Evolutionary conservation across 306 rosid genomes (phyloP), one percentile per base, ranked within the genome.

Genomic region (Quercus bicolor): DNA sequence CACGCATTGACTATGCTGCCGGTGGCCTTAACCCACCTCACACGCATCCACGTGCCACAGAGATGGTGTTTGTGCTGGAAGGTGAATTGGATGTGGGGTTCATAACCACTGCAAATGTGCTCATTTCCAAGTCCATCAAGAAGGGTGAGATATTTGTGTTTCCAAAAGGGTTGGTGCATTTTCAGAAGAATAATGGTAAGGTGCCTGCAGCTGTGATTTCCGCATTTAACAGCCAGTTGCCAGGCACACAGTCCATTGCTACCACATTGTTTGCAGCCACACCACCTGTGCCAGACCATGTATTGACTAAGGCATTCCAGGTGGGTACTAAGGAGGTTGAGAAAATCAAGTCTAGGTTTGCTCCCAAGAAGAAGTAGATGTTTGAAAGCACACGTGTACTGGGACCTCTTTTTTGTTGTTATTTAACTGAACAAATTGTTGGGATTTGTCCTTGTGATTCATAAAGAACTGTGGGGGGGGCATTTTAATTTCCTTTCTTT

Each of bases 1-100:
- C 98, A 5, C 84, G 97, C 14, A 81, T 95, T 54, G 98, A 95
- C 90, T 95, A 88, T 57, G 97, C 95, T 19, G 90, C 95, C 0
- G 92, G 97, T 12, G 98, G 98, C 45, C 79, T 88, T 2, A 95
- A 95, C 86, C 97, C 98, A 7, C 97, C 98, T 1, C 98, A 95
- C 97, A 89, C 97, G 0, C 98, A 95, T 86, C 97, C 96, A 19
- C 94, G 97, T 4, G 97, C 98, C 83, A 92, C 98, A 0, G 98
- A 94, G 83, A 70, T 95, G 0, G 94, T 91, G 31, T 95, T 76
- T 16, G 98, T 94, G 21, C 91, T 92, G 0, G 84, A 90, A 52
- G 98, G 97, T 0, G 74, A 62, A 73, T 65, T 95, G 24, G 92
- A 92, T n/a, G 98, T 95, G 2, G 96, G 97, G 1, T 92, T 95